Percentiles rank a stretch among this genome's conserved stretches.
phyloP scores from a whole-genome alignment of 225 moss, liverwort and hornwort genomes.

The Bryoerythrophyllum caledonicum region DNA sequence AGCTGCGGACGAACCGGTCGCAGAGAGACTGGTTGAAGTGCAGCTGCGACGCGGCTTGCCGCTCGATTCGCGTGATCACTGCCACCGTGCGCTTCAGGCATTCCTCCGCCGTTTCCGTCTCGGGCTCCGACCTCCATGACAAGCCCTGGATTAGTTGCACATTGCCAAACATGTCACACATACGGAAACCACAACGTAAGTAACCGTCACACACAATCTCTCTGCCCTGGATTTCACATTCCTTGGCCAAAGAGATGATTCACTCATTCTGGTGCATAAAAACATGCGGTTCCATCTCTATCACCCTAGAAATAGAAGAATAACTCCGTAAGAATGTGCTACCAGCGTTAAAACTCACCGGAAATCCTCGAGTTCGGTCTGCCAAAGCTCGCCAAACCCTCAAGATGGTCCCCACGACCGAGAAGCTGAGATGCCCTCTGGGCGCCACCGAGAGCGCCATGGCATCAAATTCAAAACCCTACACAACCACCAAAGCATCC shows the following conservation, averaged over 20 bases:
- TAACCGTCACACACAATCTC: not conserved
- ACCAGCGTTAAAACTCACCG: constrained; percentile 24
- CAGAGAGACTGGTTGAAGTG: constrained; percentile 47
- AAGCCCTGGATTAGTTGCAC: constrained; percentile 19
- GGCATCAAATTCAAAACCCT: not conserved
- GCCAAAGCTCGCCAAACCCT: constrained; percentile 33
- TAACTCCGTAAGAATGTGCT: too few relatives aligned
- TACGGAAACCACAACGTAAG: not conserved
- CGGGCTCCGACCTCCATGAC: constrained; percentile 26
- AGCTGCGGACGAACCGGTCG: constrained; percentile 31
- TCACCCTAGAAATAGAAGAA: not conserved
- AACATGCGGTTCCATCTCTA: not conserved
- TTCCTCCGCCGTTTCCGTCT: constrained; percentile 25
- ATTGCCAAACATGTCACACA: not conserved
- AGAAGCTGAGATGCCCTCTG: constrained; percentile 15
- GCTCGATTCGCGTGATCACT: constrained; percentile 31
- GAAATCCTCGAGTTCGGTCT: constrained; percentile 33
- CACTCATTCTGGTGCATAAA: not conserved
- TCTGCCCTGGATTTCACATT: not conserved
- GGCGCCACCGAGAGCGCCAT: constrained; percentile 26
- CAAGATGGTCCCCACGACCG: constrained; percentile 21
- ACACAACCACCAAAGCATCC: constrained; percentile 24
- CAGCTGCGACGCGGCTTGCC: constrained; percentile 20
- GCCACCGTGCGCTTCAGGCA: constrained; percentile 32
- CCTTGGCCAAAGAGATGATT: not conserved